Evolutionary conservation across 306 rosid genomes (phyloP).

Genomic region (Cicer yamashitae): DNA sequence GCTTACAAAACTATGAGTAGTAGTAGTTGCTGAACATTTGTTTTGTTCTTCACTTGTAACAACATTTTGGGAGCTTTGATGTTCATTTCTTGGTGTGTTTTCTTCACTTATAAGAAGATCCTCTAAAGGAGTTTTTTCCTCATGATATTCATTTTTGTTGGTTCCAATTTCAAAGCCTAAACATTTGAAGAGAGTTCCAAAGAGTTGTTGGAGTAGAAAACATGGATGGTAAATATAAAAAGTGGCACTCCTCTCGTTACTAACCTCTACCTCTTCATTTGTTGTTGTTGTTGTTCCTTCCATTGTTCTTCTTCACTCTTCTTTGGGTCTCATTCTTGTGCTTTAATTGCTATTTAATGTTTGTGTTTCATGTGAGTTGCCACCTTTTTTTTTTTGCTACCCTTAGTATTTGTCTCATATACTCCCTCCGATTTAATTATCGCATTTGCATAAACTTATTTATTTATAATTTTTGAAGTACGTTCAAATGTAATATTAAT

Average conservation of each 20-base stretch:
- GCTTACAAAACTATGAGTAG: conserved; percentile 10
- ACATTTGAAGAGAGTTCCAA: conserved; percentile 29
- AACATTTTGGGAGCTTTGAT: not conserved
- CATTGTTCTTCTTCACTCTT: conserved; percentile 23
- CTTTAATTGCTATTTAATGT: conserved; percentile 23
- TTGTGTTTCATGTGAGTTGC: not conserved
- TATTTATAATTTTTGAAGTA: too few relatives aligned
- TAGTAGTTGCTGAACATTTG: not conserved
- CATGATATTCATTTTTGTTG: conserved; percentile 4
- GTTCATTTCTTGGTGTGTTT: not conserved
- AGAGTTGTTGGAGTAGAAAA: not conserved
- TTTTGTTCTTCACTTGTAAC: not conserved
- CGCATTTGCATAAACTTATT: too few relatives aligned
- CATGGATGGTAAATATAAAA: conserved; percentile 28
- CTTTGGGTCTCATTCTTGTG: conserved; percentile 18
- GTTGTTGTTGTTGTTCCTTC: conserved; percentile 1
- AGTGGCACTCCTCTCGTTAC: not conserved
- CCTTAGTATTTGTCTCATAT: too few relatives aligned
- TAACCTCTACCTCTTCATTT: not conserved
- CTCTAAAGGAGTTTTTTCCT: not conserved
- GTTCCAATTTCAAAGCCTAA: conserved; percentile 11
- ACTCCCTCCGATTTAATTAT: too few relatives aligned
- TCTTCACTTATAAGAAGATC: not conserved
- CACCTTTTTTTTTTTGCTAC: not conserved
- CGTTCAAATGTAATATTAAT: too few relatives aligned